Conservation (phyloP, 805 yeast genomes). For the Yamadazyma ubonensis region DNA sequence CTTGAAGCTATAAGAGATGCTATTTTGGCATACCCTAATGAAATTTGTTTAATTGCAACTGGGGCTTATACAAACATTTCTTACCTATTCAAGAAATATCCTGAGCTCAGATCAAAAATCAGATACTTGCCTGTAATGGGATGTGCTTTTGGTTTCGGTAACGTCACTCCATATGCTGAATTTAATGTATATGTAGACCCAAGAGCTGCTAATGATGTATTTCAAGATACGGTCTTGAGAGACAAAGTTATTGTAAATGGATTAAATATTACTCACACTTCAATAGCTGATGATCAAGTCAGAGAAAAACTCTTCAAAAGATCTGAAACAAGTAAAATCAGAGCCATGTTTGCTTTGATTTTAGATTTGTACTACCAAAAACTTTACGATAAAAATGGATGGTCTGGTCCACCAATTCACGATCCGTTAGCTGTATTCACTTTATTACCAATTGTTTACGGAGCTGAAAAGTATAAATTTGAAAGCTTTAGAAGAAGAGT, state of each 20-base stretch:
- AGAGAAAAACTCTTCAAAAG: constrained; percentile 27
- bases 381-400: constrained; percentile 13
- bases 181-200: constrained; percentile 79
- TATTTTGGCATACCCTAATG: constrained; percentile 42
- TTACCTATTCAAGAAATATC: constrained; percentile 50
- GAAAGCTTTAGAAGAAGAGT: constrained; percentile 26
- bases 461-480: constrained; percentile 19
- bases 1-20: constrained; percentile 43
- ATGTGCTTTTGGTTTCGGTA: constrained; percentile 57
- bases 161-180: constrained; percentile 58
- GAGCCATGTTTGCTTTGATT: constrained; percentile 32
- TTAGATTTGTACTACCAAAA: constrained; percentile 20
- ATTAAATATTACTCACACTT: constrained; percentile 67
- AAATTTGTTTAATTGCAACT: constrained; percentile 64
- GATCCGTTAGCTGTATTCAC: constrained; percentile 74
- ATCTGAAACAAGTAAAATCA: constrained; percentile 31
- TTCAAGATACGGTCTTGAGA: constrained; percentile 46
- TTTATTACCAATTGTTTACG: constrained; percentile 45
- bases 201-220: constrained; percentile 61
- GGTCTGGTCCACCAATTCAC: constrained; percentile 71
- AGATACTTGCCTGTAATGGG: constrained; percentile 72
- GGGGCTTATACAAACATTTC: constrained; percentile 80
- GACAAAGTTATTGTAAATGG: constrained; percentile 58
- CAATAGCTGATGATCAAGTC: constrained; percentile 42
- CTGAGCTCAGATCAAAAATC: constrained; percentile 51